phyloP scores from a whole-genome alignment of 176 grass and related monocot species.

The Juncus inflexus region DNA sequence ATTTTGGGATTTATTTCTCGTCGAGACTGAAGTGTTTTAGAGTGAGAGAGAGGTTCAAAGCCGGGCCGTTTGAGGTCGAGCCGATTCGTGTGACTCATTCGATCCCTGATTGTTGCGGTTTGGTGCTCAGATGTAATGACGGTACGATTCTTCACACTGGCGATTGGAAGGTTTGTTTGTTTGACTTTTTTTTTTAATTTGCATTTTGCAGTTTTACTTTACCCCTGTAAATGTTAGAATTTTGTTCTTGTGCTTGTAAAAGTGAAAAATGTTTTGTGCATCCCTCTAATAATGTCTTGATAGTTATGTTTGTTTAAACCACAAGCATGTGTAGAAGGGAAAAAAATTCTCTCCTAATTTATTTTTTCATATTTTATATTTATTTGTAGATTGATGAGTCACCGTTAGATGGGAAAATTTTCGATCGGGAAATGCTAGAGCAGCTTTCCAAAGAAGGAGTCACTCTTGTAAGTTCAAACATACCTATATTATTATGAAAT shows the following conservation, averaged over 20 bases:
- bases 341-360: too few relatives aligned
- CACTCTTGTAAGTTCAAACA: conserved; percentile 75
- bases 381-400: conserved; percentile 81
- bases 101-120: conserved; percentile 96
- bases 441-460: conserved; percentile 98
- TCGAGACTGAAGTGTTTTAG: conserved; percentile 76
- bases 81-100: conserved; percentile 97
- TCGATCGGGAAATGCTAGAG: conserved; percentile 90
- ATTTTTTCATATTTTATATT: conserved; percentile 6
- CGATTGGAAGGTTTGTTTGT: conserved; percentile 73
- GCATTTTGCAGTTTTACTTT: too few relatives aligned
- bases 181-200: background rate
- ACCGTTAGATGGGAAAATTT: conserved; percentile 91
- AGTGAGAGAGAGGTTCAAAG: conserved; percentile 75
- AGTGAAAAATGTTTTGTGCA: too few relatives aligned
- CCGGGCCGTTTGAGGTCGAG: conserved; percentile 98
- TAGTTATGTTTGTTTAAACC: too few relatives aligned
- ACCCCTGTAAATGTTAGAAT: too few relatives aligned
- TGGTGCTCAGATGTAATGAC: conserved; percentile 91
- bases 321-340: too few relatives aligned
- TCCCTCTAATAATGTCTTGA: too few relatives aligned
- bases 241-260: too few relatives aligned
- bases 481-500: background rate
- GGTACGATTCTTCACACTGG: conserved; percentile 97
- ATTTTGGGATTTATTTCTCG: conserved; percentile 79